Conservation (phyloP, 2,329 filamentous ascomycete genomes). For the Dactylonectria macrodidyma region DNA sequence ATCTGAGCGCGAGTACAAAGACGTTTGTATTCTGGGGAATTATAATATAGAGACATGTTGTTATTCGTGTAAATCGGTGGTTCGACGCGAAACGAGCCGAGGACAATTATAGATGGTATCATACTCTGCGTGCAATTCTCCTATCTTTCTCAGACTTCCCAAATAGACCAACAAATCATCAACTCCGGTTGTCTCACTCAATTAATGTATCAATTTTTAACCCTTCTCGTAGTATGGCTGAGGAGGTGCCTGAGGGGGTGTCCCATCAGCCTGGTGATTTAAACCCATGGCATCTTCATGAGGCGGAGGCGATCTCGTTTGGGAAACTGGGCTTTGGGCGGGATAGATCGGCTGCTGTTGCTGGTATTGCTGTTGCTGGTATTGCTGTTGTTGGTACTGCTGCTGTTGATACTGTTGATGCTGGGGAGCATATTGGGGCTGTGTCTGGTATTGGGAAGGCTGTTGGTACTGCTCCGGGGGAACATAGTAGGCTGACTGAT, state of each 20-base stretch:
- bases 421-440: constrained; percentile 8
- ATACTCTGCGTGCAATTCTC: constrained; percentile 24
- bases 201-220: background rate
- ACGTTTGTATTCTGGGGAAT: background rate
- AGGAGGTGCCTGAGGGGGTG: constrained; percentile 32
- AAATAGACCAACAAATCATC: background rate
- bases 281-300: constrained; percentile 50
- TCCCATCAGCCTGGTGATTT: constrained; percentile 52
- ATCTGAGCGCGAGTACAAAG: background rate
- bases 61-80: constrained; percentile 16
- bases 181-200: constrained; percentile 2
- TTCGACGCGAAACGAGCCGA: constrained; percentile 15
- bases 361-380: constrained; percentile 22
- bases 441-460: constrained; percentile 1
- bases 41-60: background rate
- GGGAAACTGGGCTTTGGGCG: constrained; percentile 11
- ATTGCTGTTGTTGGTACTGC: constrained; percentile 9
- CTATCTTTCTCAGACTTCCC: constrained; percentile 6
- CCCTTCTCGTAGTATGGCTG: constrained; percentile 46
- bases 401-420: constrained; percentile 19
- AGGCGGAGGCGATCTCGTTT: constrained; percentile 39
- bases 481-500: constrained; percentile 10
- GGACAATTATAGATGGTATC: constrained; percentile 42
- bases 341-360: constrained; percentile 12
- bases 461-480: background rate